phyloP scores from a whole-genome alignment of 176 grass and related monocot species.

The Chloris gayana region DNA sequence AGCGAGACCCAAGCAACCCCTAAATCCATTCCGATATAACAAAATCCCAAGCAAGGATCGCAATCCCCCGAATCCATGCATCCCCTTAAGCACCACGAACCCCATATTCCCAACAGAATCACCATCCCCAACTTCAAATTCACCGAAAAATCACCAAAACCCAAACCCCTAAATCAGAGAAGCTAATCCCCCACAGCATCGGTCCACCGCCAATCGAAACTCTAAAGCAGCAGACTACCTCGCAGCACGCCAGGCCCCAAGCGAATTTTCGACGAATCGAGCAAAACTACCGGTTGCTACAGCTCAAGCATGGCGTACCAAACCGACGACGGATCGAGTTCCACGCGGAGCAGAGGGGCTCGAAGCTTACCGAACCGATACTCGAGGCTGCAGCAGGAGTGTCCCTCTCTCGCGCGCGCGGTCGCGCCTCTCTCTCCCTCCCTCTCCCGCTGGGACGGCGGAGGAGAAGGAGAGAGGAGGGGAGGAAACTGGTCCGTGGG shows the following conservation, averaged over 20 bases:
- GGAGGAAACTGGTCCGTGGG: not conserved
- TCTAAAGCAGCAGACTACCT: not conserved
- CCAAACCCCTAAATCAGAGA: conserved; percentile 36
- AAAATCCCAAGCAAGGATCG: conserved; percentile 25
- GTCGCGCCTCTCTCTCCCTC: conserved; percentile 10
- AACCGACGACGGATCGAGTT: conserved; percentile 5
- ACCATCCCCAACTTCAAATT: conserved; percentile 1
- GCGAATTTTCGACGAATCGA: conserved; percentile 31
- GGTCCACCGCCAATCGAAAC: not conserved
- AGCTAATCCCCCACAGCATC: conserved; percentile 8
- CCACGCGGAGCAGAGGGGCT: not conserved
- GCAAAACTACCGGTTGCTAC: not conserved
- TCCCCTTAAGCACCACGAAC: not conserved
- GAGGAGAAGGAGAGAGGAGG: not conserved
- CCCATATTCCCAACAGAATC: not conserved
- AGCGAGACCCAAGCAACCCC: not conserved
- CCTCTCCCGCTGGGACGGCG: conserved; percentile 15
- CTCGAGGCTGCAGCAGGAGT: conserved; percentile 5
- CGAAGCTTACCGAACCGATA: conserved; percentile 35
- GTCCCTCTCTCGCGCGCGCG: not conserved
- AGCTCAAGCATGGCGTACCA: not conserved
- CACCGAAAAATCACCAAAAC: conserved; percentile 3
- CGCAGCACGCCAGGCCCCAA: not conserved
- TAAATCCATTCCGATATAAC: conserved; percentile 3
- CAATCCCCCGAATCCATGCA: not conserved